These are phyloP conservation scores for Colletotrichum viniferum DNA, from an alignment of 2,329 filamentous ascomycete genomes.

Conservation along the genomic window DNA sequence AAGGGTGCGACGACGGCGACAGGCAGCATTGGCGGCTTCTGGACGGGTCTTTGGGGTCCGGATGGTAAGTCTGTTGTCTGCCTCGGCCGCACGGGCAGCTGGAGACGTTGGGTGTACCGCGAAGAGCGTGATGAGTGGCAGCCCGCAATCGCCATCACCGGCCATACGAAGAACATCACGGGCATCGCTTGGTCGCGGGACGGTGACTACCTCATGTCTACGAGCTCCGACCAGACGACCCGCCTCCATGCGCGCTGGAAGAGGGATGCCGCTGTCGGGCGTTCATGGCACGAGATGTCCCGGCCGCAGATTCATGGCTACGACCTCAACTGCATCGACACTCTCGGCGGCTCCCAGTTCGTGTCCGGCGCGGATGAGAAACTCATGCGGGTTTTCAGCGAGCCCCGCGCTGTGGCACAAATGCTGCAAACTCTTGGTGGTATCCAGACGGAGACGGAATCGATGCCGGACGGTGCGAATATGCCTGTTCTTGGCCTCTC, in stretches of 20 bases:
- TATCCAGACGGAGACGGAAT: slow-evolving; percentile 47
- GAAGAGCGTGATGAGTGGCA: slow-evolving; percentile 70
- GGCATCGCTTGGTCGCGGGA: slow-evolving; percentile 83
- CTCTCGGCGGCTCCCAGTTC: slow-evolving; percentile 75
- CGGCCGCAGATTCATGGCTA: slow-evolving; percentile 98
- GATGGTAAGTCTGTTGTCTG: slow-evolving; percentile 76
- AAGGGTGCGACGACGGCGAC: slow-evolving; percentile 97
- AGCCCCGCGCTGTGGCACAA: slow-evolving; percentile 81
- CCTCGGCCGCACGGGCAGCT: slow-evolving; percentile 89
- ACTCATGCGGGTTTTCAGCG: slow-evolving; percentile 91
- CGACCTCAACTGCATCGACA: slow-evolving; percentile 92
- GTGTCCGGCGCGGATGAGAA: slow-evolving; percentile 97
- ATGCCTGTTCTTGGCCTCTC: slow-evolving; percentile 95
- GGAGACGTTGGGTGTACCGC: slow-evolving; percentile 82
- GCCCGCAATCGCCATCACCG: slow-evolving; percentile 78
- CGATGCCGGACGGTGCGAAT: slow-evolving; percentile 85
- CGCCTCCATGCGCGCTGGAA: slow-evolving; percentile 84
- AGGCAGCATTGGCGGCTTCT: slow-evolving; percentile 94
- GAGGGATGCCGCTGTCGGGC: slow-evolving; percentile 32
- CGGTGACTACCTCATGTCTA: slow-evolving; percentile 86
- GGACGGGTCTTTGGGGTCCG: slow-evolving; percentile 92
- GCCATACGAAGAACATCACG: slow-evolving; percentile 82
- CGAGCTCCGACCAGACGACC: slow-evolving; percentile 91
- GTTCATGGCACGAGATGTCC: slow-evolving; percentile 94
- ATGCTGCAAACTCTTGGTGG: slow-evolving; percentile 73